A percentile compares a stretch with the other conserved stretches of the same genome.
Conservation (phyloP, 768 basidiomycete genomes). For the Baorangia bicolor region DNA sequence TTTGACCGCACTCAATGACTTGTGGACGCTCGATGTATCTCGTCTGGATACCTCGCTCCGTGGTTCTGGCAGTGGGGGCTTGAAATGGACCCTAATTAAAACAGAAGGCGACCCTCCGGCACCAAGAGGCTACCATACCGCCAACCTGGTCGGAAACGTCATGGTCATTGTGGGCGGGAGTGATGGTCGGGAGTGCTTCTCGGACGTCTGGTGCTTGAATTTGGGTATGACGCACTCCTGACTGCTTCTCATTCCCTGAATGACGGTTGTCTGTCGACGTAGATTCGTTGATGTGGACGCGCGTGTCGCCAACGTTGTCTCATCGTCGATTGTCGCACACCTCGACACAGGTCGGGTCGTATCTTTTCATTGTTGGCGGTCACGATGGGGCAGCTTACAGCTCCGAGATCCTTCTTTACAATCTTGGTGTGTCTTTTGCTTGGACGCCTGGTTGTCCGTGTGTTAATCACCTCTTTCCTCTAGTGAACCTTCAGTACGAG, state of each 20-base stretch:
- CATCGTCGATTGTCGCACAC: constrained; percentile 79
- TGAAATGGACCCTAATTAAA: constrained; percentile 61
- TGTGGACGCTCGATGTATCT: constrained; percentile 81
- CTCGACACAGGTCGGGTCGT: constrained; percentile 88
- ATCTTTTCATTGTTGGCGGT: constrained; percentile 86
- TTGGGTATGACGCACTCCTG: constrained; percentile 58
- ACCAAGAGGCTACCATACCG: constrained; percentile 86
- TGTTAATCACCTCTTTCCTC: background rate
- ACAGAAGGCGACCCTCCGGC: constrained; percentile 57
- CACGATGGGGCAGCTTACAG: constrained; percentile 79
- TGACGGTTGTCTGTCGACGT: background rate
- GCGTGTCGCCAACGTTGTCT: constrained; percentile 20
- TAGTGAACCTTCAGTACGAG: constrained; percentile 87
- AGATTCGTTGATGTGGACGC: constrained; percentile 33
- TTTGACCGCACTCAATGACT: constrained; percentile 81
- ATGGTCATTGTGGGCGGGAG: constrained; percentile 92
- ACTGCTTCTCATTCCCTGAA: background rate
- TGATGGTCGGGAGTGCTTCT: constrained; percentile 85
- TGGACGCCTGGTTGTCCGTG: background rate
- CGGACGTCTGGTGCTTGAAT: constrained; percentile 84
- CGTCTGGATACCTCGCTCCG: constrained; percentile 33
- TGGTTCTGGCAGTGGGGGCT: constrained; percentile 8
- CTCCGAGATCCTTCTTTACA: constrained; percentile 77
- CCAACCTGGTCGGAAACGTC: constrained; percentile 79
- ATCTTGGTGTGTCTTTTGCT: constrained; percentile 63